Base-by-base conservation (phyloP, 2,329 filamentous ascomycete genomes). In the Elsinoe ampelina region DNA sequence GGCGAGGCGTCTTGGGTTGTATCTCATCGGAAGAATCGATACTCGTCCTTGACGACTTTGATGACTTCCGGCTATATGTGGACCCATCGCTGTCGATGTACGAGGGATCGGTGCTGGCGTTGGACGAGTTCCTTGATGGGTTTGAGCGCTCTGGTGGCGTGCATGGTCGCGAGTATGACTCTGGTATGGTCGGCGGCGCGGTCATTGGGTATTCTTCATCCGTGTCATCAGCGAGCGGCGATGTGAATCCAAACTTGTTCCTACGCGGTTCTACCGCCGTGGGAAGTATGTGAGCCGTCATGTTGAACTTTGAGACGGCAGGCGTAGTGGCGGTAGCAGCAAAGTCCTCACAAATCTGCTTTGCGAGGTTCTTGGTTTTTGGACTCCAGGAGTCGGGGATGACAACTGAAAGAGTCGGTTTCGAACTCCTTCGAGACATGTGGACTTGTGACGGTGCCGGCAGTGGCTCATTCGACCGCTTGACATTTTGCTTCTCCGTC, bases 31-130 rank as follows among this genome's bases (percentile, higher is more conserved):
- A 62, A 58, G 63, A 58, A 63, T 73, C 71, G 8, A 68, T 58
- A 57, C 71, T 73, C 7, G 71, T 72, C 60, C 67, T 62, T 8
- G 71, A 73, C n/a, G 70, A 71, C 13, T 62, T 63, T 43, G 71
- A 73, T 13, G 70, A 71, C 12, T 62, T 63, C 41, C 61, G 63
- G 61, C 72, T 75, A 60, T 72, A 69, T 30, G 63, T 60, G 6
- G 73, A 74, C 7, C 67, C 70, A 15, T 67, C 63, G 55, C 54
- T 56, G 12, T 56, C 41, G 15, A 56, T 42, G 19, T 32, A 56
- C 15, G 54, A 56, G 11, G 39, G 54, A n/a, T 56, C 54, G 5
- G 54, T 47, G 32, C 54, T 56, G 13, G 39, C 32, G 35, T 45
- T 48, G 11, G 54, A 56, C 36, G 52, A 55, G 34, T 52, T 52